Evolutionary conservation across 768 basidiomycete species (phyloP).

Genomic region (Leccinum obscurum): DNA sequence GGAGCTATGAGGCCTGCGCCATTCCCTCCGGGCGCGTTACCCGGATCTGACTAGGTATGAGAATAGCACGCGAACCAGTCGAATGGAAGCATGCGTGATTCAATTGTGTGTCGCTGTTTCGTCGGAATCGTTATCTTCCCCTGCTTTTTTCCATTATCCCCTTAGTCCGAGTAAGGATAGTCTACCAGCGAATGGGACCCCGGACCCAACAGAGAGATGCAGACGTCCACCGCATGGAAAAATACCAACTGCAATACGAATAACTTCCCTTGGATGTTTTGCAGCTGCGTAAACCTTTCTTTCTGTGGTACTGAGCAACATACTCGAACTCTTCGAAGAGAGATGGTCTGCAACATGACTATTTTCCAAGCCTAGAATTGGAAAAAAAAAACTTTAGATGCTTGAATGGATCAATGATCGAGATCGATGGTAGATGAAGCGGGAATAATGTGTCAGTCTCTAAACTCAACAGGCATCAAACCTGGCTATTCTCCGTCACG

Average conservation of each 20-base stretch:
- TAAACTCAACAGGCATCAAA: no score
- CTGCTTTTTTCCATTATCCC: background rate
- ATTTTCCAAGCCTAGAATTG: no score
- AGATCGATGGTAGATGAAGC: no score
- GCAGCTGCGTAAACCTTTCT: no score
- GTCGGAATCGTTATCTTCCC: background rate
- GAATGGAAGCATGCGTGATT: background rate
- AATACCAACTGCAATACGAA: background rate
- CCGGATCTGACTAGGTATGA: background rate
- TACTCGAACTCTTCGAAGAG: no score
- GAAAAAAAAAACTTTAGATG: no score
- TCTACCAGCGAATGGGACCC: background rate
- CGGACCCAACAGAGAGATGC: background rate
- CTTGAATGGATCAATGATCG: no score
- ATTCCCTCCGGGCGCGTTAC: background rate
- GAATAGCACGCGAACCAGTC: background rate
- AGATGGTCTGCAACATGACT: no score
- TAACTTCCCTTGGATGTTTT: no score
- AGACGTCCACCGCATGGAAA: background rate
- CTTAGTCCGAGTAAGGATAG: background rate
- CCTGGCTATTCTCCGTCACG: no score
- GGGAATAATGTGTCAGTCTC: no score
- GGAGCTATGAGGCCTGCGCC: constrained; percentile 13
- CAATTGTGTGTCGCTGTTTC: background rate
- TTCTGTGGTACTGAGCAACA: no score